phyloP scores from a whole-genome alignment of 495 filamentous ascomycete species.

The Neurospora terricola region DNA sequence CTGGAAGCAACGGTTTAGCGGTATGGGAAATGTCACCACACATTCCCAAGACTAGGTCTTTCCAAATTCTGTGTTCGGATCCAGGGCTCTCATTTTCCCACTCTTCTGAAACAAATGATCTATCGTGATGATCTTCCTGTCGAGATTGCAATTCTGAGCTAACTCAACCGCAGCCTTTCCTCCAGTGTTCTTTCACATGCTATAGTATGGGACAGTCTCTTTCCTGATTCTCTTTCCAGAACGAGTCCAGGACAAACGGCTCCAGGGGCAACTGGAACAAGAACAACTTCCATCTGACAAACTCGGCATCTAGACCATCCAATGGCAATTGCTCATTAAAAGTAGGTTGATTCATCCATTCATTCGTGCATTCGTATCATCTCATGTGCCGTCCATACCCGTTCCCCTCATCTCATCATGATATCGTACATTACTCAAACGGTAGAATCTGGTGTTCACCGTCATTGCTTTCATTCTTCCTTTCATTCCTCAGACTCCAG shows the following conservation, averaged over 20 bases:
- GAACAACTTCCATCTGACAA: not conserved
- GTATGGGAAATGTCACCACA: not conserved
- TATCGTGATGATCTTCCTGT: not conserved
- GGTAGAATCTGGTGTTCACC: not conserved
- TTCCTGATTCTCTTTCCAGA: not conserved
- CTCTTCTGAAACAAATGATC: not conserved
- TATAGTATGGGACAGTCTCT: not conserved
- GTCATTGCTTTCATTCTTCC: not conserved
- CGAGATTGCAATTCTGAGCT: not conserved
- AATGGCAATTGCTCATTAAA: not conserved
- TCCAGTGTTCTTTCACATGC: not conserved
- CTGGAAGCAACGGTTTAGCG: not conserved
- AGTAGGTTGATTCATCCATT: not conserved
- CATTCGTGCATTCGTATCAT: not conserved
- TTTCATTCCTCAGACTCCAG: not conserved
- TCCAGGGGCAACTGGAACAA: not conserved
- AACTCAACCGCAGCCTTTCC: not conserved
- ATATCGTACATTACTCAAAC: not conserved
- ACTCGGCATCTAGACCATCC: not conserved
- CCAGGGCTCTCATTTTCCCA: not conserved
- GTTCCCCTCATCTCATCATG: not conserved
- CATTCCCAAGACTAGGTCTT: not conserved
- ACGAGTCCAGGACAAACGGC: not conserved
- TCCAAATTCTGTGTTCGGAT: not conserved
- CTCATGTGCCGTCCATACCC: not conserved